These are phyloP conservation scores for Russula vinacea DNA, from an alignment of 768 basidiomycete genomes.

Conservation along the genomic window DNA sequence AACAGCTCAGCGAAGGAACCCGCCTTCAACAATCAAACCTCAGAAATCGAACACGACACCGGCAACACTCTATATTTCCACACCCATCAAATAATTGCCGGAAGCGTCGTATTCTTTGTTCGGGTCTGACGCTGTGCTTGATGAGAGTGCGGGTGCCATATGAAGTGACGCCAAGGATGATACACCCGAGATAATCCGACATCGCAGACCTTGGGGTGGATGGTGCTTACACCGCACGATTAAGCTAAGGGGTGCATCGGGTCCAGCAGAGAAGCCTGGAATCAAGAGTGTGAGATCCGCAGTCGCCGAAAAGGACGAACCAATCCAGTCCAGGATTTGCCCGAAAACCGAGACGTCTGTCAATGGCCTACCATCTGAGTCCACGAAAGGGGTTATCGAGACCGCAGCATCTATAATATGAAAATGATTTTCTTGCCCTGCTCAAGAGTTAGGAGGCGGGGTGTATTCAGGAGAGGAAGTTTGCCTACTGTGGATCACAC, in stretches of 20 bases:
- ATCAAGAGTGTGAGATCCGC: slow-evolving; percentile 33
- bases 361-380: no score
- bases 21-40: slow-evolving; percentile 55
- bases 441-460: slow-evolving; percentile 34
- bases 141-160: slow-evolving; percentile 66
- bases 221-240: slow-evolving; percentile 52
- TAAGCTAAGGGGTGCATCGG: slow-evolving; percentile 86
- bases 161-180: slow-evolving; percentile 81
- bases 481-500: slow-evolving; percentile 38
- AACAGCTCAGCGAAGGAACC: no score
- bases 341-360: slow-evolving; percentile 71
- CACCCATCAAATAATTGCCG: slow-evolving; percentile 50
- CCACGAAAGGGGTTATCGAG: slow-evolving; percentile 48
- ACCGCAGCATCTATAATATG: slow-evolving; percentile 58
- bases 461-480: slow-evolving; percentile 55
- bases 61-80: slow-evolving; percentile 49
- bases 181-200: slow-evolving; percentile 48
- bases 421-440: slow-evolving; percentile 39
- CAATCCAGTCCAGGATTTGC: slow-evolving; percentile 36
- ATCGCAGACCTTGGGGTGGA: slow-evolving; percentile 69
- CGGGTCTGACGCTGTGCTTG: slow-evolving; percentile 34
- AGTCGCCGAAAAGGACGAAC: no score
- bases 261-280: slow-evolving; percentile 51
- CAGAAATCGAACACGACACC: slow-evolving; percentile 58
- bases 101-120: slow-evolving; percentile 38